phyloP scores from a whole-genome alignment of 148 eudicot genomes.

The Polygonum maritimum region DNA sequence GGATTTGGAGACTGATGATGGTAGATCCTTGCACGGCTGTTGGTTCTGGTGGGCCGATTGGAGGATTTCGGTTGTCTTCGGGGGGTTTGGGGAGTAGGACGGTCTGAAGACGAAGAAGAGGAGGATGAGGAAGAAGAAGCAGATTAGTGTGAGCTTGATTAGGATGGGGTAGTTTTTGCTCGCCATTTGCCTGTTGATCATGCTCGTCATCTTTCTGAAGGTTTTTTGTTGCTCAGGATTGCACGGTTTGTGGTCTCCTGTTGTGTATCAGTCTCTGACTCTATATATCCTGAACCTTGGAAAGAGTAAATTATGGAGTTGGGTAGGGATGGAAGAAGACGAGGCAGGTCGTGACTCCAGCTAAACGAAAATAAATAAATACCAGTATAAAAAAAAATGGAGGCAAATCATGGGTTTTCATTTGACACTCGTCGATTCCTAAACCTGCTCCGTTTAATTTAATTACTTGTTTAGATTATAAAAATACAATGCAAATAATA shows the following conservation, averaged over 20 bases:
- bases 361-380: background rate
- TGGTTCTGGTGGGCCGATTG: background rate
- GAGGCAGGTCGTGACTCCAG: background rate
- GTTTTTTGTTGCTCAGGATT: background rate
- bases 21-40: background rate
- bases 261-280: background rate
- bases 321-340: background rate
- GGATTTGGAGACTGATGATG: conserved; percentile 10
- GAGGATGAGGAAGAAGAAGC: background rate
- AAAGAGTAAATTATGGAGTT: background rate
- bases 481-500: background rate
- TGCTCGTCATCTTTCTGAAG: background rate
- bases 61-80: background rate
- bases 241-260: background rate
- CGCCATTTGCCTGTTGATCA: background rate
- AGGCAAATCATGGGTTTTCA: background rate
- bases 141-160: background rate
- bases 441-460: background rate
- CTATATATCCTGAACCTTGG: background rate
- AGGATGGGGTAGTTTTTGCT: background rate
- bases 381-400: too few species aligned
- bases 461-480: background rate
- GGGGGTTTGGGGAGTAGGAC: background rate
- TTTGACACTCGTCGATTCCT: background rate
- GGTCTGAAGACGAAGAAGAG: conserved; percentile 3